These are phyloP conservation scores for Aspergillus fructus DNA, from an alignment of 2,329 filamentous ascomycete genomes.

Conservation along the genomic window DNA sequence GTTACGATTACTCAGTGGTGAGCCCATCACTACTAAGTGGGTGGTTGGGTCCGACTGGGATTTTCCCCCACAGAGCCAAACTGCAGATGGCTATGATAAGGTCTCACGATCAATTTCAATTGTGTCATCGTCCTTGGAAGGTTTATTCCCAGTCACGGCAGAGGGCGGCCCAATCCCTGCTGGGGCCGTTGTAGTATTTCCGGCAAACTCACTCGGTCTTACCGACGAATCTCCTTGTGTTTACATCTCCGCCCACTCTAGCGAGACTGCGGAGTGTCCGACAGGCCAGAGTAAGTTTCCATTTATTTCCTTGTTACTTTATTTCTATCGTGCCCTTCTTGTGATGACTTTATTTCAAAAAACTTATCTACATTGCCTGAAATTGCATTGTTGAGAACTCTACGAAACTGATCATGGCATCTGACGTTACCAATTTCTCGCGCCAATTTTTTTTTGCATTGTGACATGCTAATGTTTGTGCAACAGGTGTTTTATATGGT, in stretches of 20 bases:
- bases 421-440: conserved; percentile 17
- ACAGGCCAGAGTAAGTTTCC: conserved; percentile 77
- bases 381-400: conserved; percentile 80
- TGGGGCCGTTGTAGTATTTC: conserved; percentile 53
- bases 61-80: conserved; percentile 25
- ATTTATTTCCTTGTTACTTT: conserved; percentile 15
- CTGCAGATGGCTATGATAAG: conserved; percentile 30
- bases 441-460: conserved; percentile 19
- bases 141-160: conserved; percentile 67
- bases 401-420: conserved; percentile 72
- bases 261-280: conserved; percentile 91
- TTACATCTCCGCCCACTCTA: conserved; percentile 72
- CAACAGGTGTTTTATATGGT: conserved; percentile 59
- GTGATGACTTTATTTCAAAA: conserved; percentile 73
- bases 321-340: conserved; percentile 40
- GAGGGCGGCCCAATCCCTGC: conserved; percentile 77
- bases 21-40: conserved; percentile 35
- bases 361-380: conserved; percentile 99
- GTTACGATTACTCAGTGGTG: conserved; percentile 37
- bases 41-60: conserved; percentile 41
- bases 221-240: conserved; percentile 47
- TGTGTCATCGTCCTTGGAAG: conserved; percentile 63
- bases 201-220: conserved; percentile 29
- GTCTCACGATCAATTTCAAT: conserved; percentile 67
- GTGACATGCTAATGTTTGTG: conserved; percentile 35